A percentile compares a stretch with the other conserved stretches of the same genome.
These are phyloP conservation scores for Poa pratensis DNA, from an alignment of 176 grass and related monocot genomes.

Conservation along the genomic window DNA sequence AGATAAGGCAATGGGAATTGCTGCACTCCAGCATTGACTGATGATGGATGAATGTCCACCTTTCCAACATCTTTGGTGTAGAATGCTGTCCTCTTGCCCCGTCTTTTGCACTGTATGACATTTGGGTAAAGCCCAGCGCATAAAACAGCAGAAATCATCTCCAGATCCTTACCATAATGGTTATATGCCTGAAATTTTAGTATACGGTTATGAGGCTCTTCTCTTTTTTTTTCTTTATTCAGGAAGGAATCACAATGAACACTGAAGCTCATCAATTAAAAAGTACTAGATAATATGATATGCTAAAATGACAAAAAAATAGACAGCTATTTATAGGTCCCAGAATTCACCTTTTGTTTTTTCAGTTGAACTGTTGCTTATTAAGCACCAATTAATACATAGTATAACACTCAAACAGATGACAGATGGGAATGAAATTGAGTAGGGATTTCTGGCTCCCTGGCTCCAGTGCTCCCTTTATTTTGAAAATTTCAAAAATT, in stretches of 20 bases:
- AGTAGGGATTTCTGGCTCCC: too few relatives aligned
- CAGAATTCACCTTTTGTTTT: neutral
- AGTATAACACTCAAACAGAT: conserved; percentile 6
- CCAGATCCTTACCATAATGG: conserved; percentile 76
- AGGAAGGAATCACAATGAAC: conserved; percentile 21
- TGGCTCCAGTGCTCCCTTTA: too few relatives aligned
- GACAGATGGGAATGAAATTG: neutral
- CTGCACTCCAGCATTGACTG: conserved; percentile 78
- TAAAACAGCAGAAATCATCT: conserved; percentile 88
- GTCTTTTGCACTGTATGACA: conserved; percentile 91
- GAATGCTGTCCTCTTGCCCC: conserved; percentile 79
- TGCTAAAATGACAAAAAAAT: neutral
- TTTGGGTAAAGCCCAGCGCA: conserved; percentile 96
- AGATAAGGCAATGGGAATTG: conserved; percentile 87
- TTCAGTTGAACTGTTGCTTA: neutral
- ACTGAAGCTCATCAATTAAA: neutral
- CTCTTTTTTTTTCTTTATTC: too few relatives aligned
- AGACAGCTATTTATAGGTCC: neutral
- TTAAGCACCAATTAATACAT: conserved; percentile 3
- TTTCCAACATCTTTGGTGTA: conserved; percentile 96
- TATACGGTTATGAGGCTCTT: neutral
- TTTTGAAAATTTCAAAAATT: too few relatives aligned
- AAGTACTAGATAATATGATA: neutral
- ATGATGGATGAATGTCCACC: conserved; percentile 93
- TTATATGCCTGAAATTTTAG: conserved; percentile 72